phyloP scores from a whole-genome alignment of 1,284 basidiomycete species.

The Pseudozyma flocculosa region DNA sequence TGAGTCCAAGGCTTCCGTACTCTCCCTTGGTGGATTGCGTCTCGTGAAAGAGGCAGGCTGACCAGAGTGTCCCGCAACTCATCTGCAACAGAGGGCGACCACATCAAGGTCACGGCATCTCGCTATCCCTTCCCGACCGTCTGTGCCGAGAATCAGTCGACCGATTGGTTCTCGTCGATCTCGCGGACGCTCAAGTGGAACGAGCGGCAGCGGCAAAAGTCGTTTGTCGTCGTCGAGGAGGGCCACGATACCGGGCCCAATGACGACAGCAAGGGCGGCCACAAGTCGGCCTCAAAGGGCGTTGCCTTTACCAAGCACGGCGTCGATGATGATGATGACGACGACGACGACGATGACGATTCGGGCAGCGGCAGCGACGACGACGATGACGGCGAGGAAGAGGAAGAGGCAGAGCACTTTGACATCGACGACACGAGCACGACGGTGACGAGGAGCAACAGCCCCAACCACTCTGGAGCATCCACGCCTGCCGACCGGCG shows the following conservation, averaged over 20 bases:
- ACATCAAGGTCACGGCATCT: slow-evolving; percentile 97
- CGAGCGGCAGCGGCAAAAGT: slow-evolving; percentile 56
- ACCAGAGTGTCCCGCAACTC: too few species aligned
- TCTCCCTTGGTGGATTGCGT: too few species aligned
- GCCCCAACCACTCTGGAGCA: slow-evolving; percentile 11
- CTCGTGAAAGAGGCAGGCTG: too few species aligned
- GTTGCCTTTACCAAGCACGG: slow-evolving; percentile 29
- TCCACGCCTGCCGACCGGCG: not conserved
- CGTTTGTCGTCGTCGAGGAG: slow-evolving; percentile 66
- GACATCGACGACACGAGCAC: slow-evolving; percentile 55
- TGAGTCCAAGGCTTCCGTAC: slow-evolving; percentile 61
- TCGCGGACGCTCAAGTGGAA: slow-evolving; percentile 87
- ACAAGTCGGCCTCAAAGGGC: slow-evolving; percentile 11
- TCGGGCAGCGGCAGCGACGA: slow-evolving; percentile 9
- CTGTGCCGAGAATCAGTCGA: slow-evolving; percentile 93
- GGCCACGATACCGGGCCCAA: slow-evolving; percentile 64
- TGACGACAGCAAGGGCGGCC: slow-evolving; percentile 13
- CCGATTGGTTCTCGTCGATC: slow-evolving; percentile 97
- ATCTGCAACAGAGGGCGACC: slow-evolving; percentile 83
- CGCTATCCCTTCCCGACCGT: slow-evolving; percentile 99
- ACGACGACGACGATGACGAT: slow-evolving; percentile 21
- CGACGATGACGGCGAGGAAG: slow-evolving; percentile 21
- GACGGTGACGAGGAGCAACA: slow-evolving; percentile 33
- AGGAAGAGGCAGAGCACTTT: slow-evolving; percentile 45
- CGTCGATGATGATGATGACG: slow-evolving; percentile 12